Evolutionary conservation across 2,329 filamentous ascomycete genomes (phyloP).

Genomic region (Pleurostoma richardsiae): DNA sequence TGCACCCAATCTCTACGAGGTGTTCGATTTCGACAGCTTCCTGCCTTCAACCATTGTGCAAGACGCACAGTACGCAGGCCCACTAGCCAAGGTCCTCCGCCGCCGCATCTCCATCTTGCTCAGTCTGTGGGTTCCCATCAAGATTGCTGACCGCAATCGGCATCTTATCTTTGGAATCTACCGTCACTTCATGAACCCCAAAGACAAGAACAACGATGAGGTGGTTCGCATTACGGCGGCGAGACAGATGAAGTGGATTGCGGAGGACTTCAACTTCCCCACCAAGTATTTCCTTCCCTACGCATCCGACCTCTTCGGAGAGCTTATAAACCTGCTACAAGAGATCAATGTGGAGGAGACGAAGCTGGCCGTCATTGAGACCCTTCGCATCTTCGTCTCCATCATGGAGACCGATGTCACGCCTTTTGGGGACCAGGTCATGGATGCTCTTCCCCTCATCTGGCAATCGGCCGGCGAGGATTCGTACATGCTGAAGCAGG

Average conservation of each 20-base stretch:
- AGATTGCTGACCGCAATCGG: conserved; percentile 62
- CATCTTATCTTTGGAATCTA: conserved; percentile 83
- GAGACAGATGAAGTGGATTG: conserved; percentile 72
- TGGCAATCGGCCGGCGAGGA: conserved; percentile 79
- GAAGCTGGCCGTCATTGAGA: conserved; percentile 84
- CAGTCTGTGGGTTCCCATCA: conserved; percentile 83
- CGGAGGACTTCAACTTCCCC: conserved; percentile 80
- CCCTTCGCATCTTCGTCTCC: conserved; percentile 73
- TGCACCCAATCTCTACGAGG: conserved; percentile 66
- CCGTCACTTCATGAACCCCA: conserved; percentile 73
- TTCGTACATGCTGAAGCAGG: conserved; percentile 89
- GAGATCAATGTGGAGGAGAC: conserved; percentile 81
- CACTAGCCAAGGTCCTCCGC: conserved; percentile 73
- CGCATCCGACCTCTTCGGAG: conserved; percentile 65
- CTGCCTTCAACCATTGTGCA: conserved; percentile 68
- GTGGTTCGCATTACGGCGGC: conserved; percentile 91
- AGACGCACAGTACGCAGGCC: conserved; percentile 65
- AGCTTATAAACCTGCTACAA: conserved; percentile 71
- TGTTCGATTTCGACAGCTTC: conserved; percentile 80
- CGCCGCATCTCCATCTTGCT: conserved; percentile 85
- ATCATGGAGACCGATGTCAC: conserved; percentile 71
- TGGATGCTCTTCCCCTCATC: conserved; percentile 71
- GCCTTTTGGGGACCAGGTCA: conserved; percentile 72
- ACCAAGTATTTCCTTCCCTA: conserved; percentile 71
- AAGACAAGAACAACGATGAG: conserved; percentile 77